Evolutionary conservation across 495 filamentous ascomycete genomes (phyloP), one percentile per base, ranked within the genome.

Genomic region (Parathielavia appendiculata): DNA sequence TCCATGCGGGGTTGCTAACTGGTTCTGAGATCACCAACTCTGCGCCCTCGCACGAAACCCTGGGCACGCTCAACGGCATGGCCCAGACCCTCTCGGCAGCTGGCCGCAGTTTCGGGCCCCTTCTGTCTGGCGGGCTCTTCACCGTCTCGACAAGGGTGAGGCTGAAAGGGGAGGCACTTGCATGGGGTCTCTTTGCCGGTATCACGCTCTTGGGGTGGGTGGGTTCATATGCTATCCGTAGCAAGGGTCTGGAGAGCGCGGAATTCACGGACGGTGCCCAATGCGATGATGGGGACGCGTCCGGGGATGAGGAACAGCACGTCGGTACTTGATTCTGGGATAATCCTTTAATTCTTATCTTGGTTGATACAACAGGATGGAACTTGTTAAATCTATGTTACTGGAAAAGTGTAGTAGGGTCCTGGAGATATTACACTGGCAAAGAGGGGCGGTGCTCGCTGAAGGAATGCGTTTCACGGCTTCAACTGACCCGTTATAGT

Each of bases 51-150:
- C 81, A 95, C 68, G 85, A 86, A 19, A 90, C 90, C 4, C 79
- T 98, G 0, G 93, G 93, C 12, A 92, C 88, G 1, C 75, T 98
- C 32, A 96, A 97, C 61, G 93, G 93, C 32, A 84, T 98, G 19
- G 93, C 93, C 4, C 93, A 98, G 71, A 95, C 91, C 0, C 82
- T 98, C 3, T 93, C 90, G 9, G 93, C 95, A 0, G 92, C 88
- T 1, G 93, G 93, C 22, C 83, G 93, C 49, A 90, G 92, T 34
- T 79, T 89, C 0, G 95, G 93, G 0, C 93, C 93, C 0, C 91
- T 97, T 68, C 72, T 96, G 5, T 90, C 89, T 0, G 93, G 93
- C 1, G 83, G 84, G 3, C 73, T 98, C 0, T 97, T 95, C 69
- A 86, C 90, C 0, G 71, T 89, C 1, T 82, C 86, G 0, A 84